Evolutionary conservation across 1,284 basidiomycete genomes (phyloP), one percentile per base, ranked within the genome.

Genomic region (Melampsora americana): DNA sequence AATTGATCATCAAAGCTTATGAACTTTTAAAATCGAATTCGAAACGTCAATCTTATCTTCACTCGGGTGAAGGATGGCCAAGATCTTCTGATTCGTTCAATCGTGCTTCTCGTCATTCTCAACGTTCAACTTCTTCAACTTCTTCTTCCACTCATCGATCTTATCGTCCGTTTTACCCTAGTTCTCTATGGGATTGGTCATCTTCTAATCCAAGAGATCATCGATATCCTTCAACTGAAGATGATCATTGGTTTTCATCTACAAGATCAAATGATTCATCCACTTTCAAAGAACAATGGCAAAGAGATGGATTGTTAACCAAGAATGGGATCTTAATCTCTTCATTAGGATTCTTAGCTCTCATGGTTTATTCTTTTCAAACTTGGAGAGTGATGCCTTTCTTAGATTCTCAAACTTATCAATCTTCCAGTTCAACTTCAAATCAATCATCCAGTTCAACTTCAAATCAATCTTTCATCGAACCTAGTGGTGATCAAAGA

Each of bases 1-100:
- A 81, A 56, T 11, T 53, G 11, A 68, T 81, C 44, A 66, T 80
- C 1, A 32, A 70, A 30, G 80, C 80, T 5, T 81, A 80, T 65
- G 77, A 81, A 56, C 68, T 81, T 0, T 70, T 81, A 9, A 79
- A 78, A 32, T 79, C 79, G 60, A 42, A 67, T 6, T n/a, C 35
- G 0, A 59, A 66, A 5, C 78, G 79, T 30, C 56, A 74, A 39
- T 26, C 73, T 3, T 81, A 81, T 66, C 77, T 80, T 46, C 74
- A 77, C 0, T 76, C 77, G 0, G 79, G 79, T 0, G 48, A 78
- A 3, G 80, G 80, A 2, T 81, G 80, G 80, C 46, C 72, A 53
- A 46, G 65, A 50, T 53, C 44, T 39, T 61, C 70, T 28, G 30
- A 64, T 39, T 28, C 60, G 20, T 48, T 14, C 5, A 26, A 12